Percentiles rank a stretch among this genome's conserved stretches.
Evolutionary conservation across 352 stramenopile genomes (phyloP).

Genomic region (Pythium rhizo-oryzae): DNA sequence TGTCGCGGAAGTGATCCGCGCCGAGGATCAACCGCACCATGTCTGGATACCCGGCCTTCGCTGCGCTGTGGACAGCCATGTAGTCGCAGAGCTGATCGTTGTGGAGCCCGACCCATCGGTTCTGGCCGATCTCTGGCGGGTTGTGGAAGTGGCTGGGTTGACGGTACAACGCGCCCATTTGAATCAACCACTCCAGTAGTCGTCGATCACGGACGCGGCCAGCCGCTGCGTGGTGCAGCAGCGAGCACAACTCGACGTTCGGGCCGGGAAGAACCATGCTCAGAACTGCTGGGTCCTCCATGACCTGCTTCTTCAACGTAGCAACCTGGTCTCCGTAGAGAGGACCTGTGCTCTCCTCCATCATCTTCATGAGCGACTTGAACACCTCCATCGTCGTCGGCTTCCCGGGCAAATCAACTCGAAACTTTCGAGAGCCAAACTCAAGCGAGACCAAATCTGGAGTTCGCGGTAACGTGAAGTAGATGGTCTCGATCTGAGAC

Average conservation of each 20-base stretch:
- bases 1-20: conserved; percentile 9
- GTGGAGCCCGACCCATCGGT: background rate
- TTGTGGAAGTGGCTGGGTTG: conserved; percentile 16
- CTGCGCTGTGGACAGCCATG: conserved; percentile 19
- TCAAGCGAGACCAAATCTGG: background rate
- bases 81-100: background rate
- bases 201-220: conserved; percentile 31
- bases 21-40: conserved; percentile 21
- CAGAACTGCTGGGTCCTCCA: conserved; percentile 10
- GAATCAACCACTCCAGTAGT: conserved; percentile 44
- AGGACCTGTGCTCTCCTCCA: conserved; percentile 7
- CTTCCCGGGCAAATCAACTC: background rate
- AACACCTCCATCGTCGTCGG: background rate
- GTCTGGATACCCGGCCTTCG: conserved; percentile 2
- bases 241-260: conserved; percentile 5
- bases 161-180: conserved; percentile 30
- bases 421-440: conserved; percentile 2
- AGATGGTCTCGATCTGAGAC: background rate
- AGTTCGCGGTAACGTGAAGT: background rate
- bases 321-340: background rate
- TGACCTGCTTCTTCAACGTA: conserved; percentile 13
- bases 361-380: conserved; percentile 7
- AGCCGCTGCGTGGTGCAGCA: conserved; percentile 35
- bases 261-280: background rate
- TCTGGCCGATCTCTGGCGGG: background rate